A percentile compares a stretch with the other conserved stretches of the same genome.
phyloP scores from a whole-genome alignment of 2,329 filamentous ascomycete genomes.

The Lachnum nothofagi region DNA sequence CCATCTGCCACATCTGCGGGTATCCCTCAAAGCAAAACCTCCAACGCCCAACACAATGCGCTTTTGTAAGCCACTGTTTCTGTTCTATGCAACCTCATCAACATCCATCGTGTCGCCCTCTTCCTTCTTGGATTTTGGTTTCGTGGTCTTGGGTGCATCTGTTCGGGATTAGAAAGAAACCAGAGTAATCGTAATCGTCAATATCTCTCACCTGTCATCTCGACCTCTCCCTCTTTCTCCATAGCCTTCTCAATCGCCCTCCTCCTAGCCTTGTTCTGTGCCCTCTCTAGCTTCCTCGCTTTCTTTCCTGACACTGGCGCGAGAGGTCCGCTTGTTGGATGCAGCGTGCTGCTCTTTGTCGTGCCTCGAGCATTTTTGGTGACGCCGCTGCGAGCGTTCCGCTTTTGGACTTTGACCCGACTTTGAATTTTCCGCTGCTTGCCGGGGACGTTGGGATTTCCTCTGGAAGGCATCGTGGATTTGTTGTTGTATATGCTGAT shows the following conservation, averaged over 20 bases:
- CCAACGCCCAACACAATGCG: conserved; percentile 1
- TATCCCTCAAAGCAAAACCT: conserved; percentile 6
- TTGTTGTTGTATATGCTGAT: neutral
- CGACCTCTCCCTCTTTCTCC: conserved; percentile 30
- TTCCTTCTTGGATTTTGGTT: conserved; percentile 11
- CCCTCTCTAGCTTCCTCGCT: conserved; percentile 32
- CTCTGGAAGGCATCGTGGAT: conserved; percentile 31
- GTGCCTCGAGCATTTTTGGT: conserved; percentile 32
- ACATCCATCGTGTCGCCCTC: conserved; percentile 23
- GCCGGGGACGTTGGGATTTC: conserved; percentile 33
- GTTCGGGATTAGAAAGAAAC: neutral
- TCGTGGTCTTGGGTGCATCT: conserved; percentile 29
- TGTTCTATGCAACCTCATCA: conserved; percentile 14
- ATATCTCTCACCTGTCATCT: conserved; percentile 30
- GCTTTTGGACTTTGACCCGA: conserved; percentile 29
- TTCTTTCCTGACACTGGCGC: conserved; percentile 33
- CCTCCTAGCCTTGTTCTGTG: conserved; percentile 29
- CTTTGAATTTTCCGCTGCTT: conserved; percentile 33
- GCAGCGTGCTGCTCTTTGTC: conserved; percentile 27
- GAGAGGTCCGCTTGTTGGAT: conserved; percentile 30
- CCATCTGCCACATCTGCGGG: neutral
- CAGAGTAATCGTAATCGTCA: neutral
- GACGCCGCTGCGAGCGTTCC: conserved; percentile 26
- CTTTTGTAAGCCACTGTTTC: neutral
- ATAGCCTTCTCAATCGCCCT: conserved; percentile 32